Base-by-base conservation (phyloP, 345 rosid genomes). In the Populus ilicifolia region DNA sequence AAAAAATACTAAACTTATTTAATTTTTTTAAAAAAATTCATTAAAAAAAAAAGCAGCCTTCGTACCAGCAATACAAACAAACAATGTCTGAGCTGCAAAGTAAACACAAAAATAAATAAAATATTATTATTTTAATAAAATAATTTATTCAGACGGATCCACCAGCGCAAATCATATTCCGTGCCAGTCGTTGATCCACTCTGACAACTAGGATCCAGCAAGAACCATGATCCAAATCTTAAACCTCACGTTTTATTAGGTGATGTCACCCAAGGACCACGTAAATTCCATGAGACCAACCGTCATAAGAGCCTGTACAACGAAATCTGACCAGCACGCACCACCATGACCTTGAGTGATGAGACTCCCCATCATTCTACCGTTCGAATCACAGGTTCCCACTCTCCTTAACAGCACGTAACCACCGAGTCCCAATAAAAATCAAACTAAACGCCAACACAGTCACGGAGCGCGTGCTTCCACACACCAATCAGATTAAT, bases 301-400 rank as follows among this genome's bases (percentile, higher is more conserved):
- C 67, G 59, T 52, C 68, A 14, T 54, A 38, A 56, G 23, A 71
- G 48, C n/a, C 38, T 54, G 38, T 6, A 5, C 21, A 70, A 25
- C 30, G 56, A 70, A 3, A 63, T 70, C 68, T 29, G 59, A 76
- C 74, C 59, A 8, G 59, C 69, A 76, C 74, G 79, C 79, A 68
- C 79, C 21, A 69, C 79, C 79, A 76, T 38, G 44, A 41, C 13
- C 44, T 10, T 41, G 44, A 41, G 44, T 41, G 44, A 41, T 41
- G 56, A 69, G 9, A 27, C 67, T 38, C 54, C 25, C 25, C 20
- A 68, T 67, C 35, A 74, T 73, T 25, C 23, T 30, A 48, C 41
- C 16, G 20, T 67, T 25, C n/a, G 20, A 52, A 38, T 30, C 27
- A 3, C 35, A 23, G 18, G 1, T n/a, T 18, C 52, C 73, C 66